Conservation (phyloP, 345 rosid species). For the Populus tremula region DNA sequence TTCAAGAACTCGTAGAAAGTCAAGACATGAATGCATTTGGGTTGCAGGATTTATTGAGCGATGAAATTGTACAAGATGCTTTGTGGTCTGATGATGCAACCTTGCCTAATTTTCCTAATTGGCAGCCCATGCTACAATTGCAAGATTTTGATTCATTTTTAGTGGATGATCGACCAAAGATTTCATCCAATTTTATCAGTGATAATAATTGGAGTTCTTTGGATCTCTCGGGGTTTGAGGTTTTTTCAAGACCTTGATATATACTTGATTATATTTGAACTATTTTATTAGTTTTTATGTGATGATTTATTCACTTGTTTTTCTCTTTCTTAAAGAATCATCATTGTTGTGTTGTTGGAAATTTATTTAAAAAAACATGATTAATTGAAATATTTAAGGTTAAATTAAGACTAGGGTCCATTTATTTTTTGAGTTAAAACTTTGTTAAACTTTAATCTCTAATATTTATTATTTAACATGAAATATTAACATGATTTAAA, state of each 20-base stretch:
- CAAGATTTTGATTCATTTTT: conserved; percentile 32
- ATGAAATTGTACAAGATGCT: conserved; percentile 44
- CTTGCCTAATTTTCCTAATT: conserved; percentile 11
- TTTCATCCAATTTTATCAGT: conserved; percentile 35
- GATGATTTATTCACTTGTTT: neutral
- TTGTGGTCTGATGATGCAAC: conserved; percentile 30
- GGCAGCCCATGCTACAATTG: conserved; percentile 29
- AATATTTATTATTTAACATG: too few species aligned
- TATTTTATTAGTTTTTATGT: neutral
- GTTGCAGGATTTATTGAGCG: conserved; percentile 30
- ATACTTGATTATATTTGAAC: neutral
- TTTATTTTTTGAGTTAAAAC: too few species aligned
- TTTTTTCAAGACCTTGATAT: conserved; percentile 37
- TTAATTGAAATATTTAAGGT: too few species aligned
- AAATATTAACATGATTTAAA: too few species aligned
- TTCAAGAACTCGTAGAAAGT: conserved; percentile 22
- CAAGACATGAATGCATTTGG: conserved; percentile 25
- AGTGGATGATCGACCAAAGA: conserved; percentile 35
- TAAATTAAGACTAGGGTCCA: too few species aligned
- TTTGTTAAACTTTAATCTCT: too few species aligned
- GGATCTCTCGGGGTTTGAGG: conserved; percentile 53
- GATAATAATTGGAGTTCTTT: conserved; percentile 49
- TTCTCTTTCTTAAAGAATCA: neutral
- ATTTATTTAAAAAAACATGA: too few species aligned
- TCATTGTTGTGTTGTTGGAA: neutral